Conservation (phyloP, 768 basidiomycete species). For the Cubamyces sp. region DNA sequence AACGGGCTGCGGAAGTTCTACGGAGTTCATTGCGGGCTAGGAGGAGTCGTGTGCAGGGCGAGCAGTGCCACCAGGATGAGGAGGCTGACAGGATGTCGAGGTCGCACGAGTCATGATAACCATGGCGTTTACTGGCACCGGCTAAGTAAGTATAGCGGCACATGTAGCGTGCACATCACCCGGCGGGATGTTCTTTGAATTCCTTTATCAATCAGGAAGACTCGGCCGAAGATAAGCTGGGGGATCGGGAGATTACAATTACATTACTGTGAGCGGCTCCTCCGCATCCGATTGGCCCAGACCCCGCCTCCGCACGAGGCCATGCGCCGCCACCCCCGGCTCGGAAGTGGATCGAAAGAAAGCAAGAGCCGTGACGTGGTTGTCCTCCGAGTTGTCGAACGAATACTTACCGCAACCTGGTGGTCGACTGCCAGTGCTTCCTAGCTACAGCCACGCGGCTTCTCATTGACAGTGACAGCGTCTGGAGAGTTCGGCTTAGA, state of each 20-base stretch:
- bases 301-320: neutral
- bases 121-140: too few relatives aligned
- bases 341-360: too few relatives aligned
- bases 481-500: neutral
- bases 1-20: neutral
- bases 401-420: too few relatives aligned
- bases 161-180: neutral
- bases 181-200: conserved; percentile 2
- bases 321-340: conserved; percentile 11
- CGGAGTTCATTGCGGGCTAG: neutral
- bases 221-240: conserved; percentile 11
- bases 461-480: neutral
- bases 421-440: too few relatives aligned
- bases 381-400: too few relatives aligned
- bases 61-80: neutral
- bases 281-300: conserved; percentile 3
- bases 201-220: neutral
- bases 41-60: neutral
- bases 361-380: too few relatives aligned
- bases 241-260: conserved; percentile 4
- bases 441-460: too few relatives aligned
- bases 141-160: neutral
- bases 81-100: neutral
- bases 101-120: conserved; percentile 10
- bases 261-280: neutral